phyloP scores from a whole-genome alignment of 1,284 basidiomycete species.

The Melampsora americana region DNA sequence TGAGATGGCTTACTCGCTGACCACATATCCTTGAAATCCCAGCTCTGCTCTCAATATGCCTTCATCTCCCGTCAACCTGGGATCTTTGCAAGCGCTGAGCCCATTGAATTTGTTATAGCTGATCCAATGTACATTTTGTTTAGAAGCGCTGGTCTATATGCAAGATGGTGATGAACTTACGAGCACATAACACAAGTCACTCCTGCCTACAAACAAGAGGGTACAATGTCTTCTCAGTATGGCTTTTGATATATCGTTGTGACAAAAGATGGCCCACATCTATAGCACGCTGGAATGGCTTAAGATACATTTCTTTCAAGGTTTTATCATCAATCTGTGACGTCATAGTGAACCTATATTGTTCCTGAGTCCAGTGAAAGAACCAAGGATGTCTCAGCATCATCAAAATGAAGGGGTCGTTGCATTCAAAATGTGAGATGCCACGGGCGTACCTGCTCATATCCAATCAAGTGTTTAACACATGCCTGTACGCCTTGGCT shows the following conservation, averaged over 20 bases:
- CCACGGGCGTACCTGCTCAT: conserved; percentile 43
- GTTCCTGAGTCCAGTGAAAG: neutral
- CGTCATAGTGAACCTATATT: conserved; percentile 17
- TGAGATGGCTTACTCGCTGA: conserved; percentile 48
- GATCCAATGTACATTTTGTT: neutral
- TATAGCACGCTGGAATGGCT: conserved; percentile 12
- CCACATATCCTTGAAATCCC: conserved; percentile 51
- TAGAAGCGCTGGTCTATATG: neutral
- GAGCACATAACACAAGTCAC: conserved; percentile 30
- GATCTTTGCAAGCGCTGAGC: conserved; percentile 49
- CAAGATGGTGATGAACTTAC: conserved; percentile 6
- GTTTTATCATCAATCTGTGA: conserved; percentile 27
- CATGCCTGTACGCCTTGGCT: conserved; percentile 50
- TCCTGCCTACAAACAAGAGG: conserved; percentile 3
- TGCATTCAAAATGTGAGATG: neutral
- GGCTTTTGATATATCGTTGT: neutral
- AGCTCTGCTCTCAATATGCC: conserved; percentile 52
- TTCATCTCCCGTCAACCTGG: conserved; percentile 48
- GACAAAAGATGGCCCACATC: neutral
- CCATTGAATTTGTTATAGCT: conserved; percentile 51
- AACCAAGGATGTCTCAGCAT: neutral
- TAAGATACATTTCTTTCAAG: conserved; percentile 19
- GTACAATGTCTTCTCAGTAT: neutral
- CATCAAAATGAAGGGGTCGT: neutral
- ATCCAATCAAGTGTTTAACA: conserved; percentile 46